phyloP scores from a whole-genome alignment of 2,329 filamentous ascomycete species.

The Alternaria consortialis region DNA sequence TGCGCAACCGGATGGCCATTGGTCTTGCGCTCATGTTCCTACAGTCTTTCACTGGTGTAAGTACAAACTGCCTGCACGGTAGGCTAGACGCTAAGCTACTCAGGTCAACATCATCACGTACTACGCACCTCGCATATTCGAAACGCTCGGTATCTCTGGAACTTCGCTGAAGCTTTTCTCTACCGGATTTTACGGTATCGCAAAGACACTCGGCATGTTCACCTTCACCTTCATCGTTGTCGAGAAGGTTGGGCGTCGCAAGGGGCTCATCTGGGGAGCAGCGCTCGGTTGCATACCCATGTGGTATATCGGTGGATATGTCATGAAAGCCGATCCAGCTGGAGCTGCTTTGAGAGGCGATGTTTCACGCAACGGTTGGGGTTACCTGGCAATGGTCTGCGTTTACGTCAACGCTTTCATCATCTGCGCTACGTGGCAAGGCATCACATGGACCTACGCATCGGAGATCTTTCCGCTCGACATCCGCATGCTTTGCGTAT shows the following conservation, averaged over 20 bases:
- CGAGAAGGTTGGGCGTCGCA: conserved; percentile 52
- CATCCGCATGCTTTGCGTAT: conserved; percentile 53
- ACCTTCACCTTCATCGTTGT: conserved; percentile 53
- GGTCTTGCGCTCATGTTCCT: conserved; percentile 52
- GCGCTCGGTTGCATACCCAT: conserved; percentile 60
- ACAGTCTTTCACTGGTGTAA: conserved; percentile 48
- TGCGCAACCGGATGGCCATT: conserved; percentile 51
- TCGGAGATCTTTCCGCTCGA: conserved; percentile 60
- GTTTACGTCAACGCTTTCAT: conserved; percentile 66
- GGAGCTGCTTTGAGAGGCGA: conserved; percentile 54
- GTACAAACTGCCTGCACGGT: not conserved
- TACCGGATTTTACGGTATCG: conserved; percentile 62
- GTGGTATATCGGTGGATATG: conserved; percentile 64
- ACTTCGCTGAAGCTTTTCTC: conserved; percentile 56
- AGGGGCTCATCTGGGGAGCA: conserved; percentile 59
- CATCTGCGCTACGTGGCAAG: conserved; percentile 58
- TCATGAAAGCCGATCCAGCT: conserved; percentile 62
- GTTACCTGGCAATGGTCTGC: conserved; percentile 63
- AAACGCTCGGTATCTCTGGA: conserved; percentile 57
- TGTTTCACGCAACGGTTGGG: conserved; percentile 57
- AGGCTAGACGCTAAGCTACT: conserved; percentile 8
- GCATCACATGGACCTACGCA: conserved; percentile 56
- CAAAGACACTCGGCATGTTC: conserved; percentile 52
- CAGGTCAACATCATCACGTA: conserved; percentile 50
- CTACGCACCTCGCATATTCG: conserved; percentile 51